Percentiles rank a stretch among this genome's conserved stretches.
Evolutionary conservation across 768 basidiomycete species (phyloP).

Genomic region (Baorangia bicolor): DNA sequence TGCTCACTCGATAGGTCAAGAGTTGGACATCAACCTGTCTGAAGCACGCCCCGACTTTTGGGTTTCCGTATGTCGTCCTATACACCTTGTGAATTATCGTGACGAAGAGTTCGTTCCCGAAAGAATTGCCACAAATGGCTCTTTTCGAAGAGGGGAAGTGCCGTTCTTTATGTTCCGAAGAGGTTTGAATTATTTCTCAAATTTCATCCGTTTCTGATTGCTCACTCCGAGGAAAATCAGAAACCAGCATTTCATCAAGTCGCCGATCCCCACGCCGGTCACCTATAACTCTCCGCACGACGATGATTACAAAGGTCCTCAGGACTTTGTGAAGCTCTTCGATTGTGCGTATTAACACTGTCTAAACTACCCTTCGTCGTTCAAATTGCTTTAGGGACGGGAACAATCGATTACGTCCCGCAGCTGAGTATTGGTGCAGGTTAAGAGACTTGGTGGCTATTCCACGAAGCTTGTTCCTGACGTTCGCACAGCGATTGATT

Average conservation of each 20-base stretch:
- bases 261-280: conserved; percentile 56
- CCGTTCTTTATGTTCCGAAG: conserved; percentile 72
- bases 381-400: conserved; percentile 48
- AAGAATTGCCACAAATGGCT: conserved; percentile 90
- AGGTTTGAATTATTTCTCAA: conserved; percentile 36
- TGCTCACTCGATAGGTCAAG: conserved; percentile 77
- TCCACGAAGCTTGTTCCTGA: conserved; percentile 1
- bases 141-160: conserved; percentile 62
- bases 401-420: conserved; percentile 56
- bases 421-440: conserved; percentile 56
- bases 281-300: conserved; percentile 50
- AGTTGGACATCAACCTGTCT: conserved; percentile 57
- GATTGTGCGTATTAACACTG: conserved; percentile 31
- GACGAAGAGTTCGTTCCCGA: background rate
- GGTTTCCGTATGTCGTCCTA: conserved; percentile 54
- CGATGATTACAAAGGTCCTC: conserved; percentile 26
- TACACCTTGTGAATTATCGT: background rate
- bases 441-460: conserved; percentile 18
- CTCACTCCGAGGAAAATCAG: conserved; percentile 31
- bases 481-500: conserved; percentile 56
- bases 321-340: conserved; percentile 50
- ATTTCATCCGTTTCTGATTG: background rate
- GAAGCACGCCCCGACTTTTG: conserved; percentile 69
- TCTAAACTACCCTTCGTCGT: background rate
- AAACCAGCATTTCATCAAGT: conserved; percentile 62